Base-by-base conservation (phyloP, 352 stramenopile genomes). In the Pythium angustatum region DNA sequence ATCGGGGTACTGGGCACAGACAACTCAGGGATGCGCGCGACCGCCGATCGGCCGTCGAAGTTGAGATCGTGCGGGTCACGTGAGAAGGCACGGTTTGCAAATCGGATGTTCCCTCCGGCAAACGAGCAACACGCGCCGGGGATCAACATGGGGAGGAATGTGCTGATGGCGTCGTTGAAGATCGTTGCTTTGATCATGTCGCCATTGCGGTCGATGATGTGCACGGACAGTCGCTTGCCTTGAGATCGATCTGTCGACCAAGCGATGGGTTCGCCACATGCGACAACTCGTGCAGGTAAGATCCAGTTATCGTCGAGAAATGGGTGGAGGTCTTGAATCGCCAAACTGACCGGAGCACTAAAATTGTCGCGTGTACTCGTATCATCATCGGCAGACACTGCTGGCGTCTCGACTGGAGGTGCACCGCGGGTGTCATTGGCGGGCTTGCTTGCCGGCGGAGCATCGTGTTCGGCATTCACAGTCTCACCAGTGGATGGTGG, bases 311-410 rank as follows among this genome's bases (percentile, higher is more conserved):
- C 45, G 10, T 9, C 45, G 10, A 52, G 21, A 17, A 52, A 52
- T 9, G 45, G 45, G 45, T 52, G 21, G 45, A 52, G 45, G 45
- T n/a, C n/a, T n/a, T n/a, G n/a, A n/a, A n/a, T n/a, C n/a, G n/a
- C n/a, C n/a, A n/a, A n/a, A n/a, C n/a, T n/a, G n/a, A n/a, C n/a
- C n/a, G n/a, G n/a, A n/a, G n/a, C n/a, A n/a, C n/a, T n/a, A n/a
- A n/a, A n/a, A n/a, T n/a, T n/a, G n/a, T n/a, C n/a, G n/a, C n/a
- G n/a, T n/a, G n/a, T n/a, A n/a, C n/a, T n/a, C n/a, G n/a, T n/a
- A n/a, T n/a, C n/a, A n/a, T n/a, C n/a, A n/a, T n/a, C n/a, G n/a
- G n/a, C n/a, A n/a, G n/a, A n/a, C n/a, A n/a, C n/a, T n/a, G n/a
- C n/a, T n/a, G n/a, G n/a, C n/a, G n/a, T n/a, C n/a, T n/a, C n/a